phyloP scores from a whole-genome alignment of 192 early-diverging fungal genomes.

The Coemansia sp. region DNA sequence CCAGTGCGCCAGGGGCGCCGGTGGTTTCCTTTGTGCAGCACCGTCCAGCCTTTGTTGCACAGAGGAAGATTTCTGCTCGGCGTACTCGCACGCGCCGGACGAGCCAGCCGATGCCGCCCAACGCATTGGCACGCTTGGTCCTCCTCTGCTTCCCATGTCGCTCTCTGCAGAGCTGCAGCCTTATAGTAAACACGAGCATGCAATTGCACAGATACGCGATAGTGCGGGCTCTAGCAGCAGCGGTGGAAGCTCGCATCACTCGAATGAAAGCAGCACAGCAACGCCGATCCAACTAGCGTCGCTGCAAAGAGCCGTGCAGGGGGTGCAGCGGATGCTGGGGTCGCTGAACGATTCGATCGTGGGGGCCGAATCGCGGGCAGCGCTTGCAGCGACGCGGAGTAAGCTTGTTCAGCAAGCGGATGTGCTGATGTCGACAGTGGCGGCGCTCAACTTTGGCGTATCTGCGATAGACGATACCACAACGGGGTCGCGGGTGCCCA shows the following conservation, averaged over 20 bases:
- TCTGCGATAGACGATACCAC: constrained; percentile 11
- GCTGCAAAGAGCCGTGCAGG: constrained; percentile 47
- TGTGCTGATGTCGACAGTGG: constrained; percentile 51
- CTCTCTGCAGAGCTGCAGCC: neutral
- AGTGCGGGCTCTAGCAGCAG: neutral
- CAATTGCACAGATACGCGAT: neutral
- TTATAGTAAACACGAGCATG: neutral
- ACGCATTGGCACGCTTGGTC: neutral
- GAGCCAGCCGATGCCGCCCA: neutral
- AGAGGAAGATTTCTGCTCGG: constrained; percentile 44
- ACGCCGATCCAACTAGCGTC: constrained; percentile 50
- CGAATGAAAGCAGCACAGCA: neutral
- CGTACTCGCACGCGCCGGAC: constrained; percentile 20
- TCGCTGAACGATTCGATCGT: constrained; percentile 47
- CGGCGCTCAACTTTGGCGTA: constrained; percentile 49
- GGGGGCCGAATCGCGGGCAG: constrained; percentile 33
- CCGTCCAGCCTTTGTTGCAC: constrained; percentile 16
- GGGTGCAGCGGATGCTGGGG: constrained; percentile 51
- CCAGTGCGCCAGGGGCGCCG: neutral
- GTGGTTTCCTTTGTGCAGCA: neutral
- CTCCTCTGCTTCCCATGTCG: neutral
- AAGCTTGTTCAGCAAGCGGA: constrained; percentile 51
- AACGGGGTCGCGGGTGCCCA: neutral
- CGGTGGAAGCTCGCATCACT: neutral
- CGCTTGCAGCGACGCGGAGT: constrained; percentile 38